Percentiles rank a stretch among this genome's conserved stretches.
phyloP scores from a whole-genome alignment of 768 basidiomycete species.

The Rhizopogon sp. region DNA sequence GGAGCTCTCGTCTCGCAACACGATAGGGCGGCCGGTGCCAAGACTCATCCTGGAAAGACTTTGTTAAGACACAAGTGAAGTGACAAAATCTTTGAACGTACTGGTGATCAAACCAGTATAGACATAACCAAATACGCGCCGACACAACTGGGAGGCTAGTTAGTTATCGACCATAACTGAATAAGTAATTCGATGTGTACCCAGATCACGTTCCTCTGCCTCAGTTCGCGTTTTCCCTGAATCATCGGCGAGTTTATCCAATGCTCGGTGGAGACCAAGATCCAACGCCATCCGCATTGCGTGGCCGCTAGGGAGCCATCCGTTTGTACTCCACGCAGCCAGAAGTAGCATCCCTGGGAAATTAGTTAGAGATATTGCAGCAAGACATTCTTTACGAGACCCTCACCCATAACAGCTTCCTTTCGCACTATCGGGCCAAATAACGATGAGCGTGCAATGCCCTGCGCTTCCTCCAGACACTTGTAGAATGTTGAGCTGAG shows the following conservation, averaged over 20 bases:
- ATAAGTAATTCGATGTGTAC: conserved; percentile 33
- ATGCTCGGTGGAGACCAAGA: conserved; percentile 85
- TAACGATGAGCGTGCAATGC: conserved; percentile 88
- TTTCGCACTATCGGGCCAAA: conserved; percentile 93
- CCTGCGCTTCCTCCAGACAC: conserved; percentile 91
- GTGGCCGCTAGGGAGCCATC: conserved; percentile 93
- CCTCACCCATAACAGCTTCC: conserved; percentile 86
- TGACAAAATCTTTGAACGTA: conserved; percentile 31
- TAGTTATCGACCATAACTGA: conserved; percentile 2
- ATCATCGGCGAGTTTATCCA: conserved; percentile 85
- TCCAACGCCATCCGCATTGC: conserved; percentile 96
- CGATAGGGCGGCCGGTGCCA: conserved; percentile 86
- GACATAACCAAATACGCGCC: conserved; percentile 89
- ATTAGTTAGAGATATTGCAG: background rate
- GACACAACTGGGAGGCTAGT: conserved; percentile 63
- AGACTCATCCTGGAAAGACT: conserved; percentile 67
- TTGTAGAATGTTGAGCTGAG: conserved; percentile 84
- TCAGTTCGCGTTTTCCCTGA: conserved; percentile 57
- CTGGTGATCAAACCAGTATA: conserved; percentile 98
- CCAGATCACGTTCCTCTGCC: conserved; percentile 84
- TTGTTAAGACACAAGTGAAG: conserved; percentile 7
- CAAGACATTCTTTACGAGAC: conserved; percentile 3
- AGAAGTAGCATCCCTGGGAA: conserved; percentile 79
- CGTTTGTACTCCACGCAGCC: conserved; percentile 91
- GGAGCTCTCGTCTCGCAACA: conserved; percentile 84